phyloP scores from a whole-genome alignment of 1,284 basidiomycete genomes.

The Ustilago esculenta region DNA sequence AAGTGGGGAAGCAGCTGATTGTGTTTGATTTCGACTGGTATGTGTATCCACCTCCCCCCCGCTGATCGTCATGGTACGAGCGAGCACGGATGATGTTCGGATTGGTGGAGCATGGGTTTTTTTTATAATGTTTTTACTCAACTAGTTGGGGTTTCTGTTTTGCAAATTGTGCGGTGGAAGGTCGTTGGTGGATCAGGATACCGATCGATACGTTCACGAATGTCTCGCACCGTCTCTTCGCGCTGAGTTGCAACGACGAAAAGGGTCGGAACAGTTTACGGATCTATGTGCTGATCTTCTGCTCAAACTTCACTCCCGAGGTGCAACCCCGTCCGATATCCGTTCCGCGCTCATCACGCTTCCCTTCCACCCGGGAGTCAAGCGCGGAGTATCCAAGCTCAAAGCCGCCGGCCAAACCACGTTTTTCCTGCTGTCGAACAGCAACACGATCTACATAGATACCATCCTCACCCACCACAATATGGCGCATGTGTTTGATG shows the following conservation, averaged over 20 bases:
- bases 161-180: constrained; percentile 22
- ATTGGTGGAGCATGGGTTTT: too few species aligned
- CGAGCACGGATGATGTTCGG: too few species aligned
- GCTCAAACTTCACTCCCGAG: constrained; percentile 54
- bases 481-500: constrained; percentile 74
- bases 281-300: constrained; percentile 71
- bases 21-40: constrained; percentile 99
- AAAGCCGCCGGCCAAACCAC: constrained; percentile 72
- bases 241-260: constrained; percentile 79
- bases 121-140: too few species aligned
- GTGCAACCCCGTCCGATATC: constrained; percentile 77
- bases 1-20: constrained; percentile 74
- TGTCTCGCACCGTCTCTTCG: constrained; percentile 86
- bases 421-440: constrained; percentile 91
- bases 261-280: constrained; percentile 82
- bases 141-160: too few species aligned
- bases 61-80: too few species aligned
- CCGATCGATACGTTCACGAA: constrained; percentile 95
- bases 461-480: constrained; percentile 68
- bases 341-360: constrained; percentile 79
- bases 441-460: constrained; percentile 92
- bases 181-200: constrained; percentile 84
- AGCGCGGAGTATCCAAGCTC: constrained; percentile 81
- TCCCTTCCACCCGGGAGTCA: constrained; percentile 96
- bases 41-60: constrained; percentile 44